phyloP scores from a whole-genome alignment of 2,329 filamentous ascomycete species.

The Lachnellula suecica region DNA sequence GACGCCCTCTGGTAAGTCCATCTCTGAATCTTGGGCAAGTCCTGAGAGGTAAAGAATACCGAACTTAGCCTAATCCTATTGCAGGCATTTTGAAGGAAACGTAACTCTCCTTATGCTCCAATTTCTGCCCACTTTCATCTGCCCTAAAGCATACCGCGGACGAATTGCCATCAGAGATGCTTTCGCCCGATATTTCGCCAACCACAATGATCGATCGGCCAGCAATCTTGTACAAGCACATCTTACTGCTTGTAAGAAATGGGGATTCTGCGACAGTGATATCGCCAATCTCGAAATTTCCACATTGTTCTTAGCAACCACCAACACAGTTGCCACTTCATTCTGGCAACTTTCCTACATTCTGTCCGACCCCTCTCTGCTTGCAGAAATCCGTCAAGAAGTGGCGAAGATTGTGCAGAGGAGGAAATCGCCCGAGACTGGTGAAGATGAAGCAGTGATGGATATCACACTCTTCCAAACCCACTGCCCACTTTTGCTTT shows the following conservation, averaged over 20 bases:
- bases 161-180: conserved; percentile 38
- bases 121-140: conserved; percentile 34
- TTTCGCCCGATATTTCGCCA: conserved; percentile 31
- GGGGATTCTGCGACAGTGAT: conserved; percentile 31
- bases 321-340: conserved; percentile 39
- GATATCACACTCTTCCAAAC: conserved; percentile 34
- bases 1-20: conserved; percentile 37
- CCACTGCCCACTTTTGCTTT: conserved; percentile 42
- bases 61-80: conserved; percentile 2
- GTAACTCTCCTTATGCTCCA: conserved; percentile 32
- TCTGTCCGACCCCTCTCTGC: conserved; percentile 31
- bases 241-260: conserved; percentile 26
- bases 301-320: conserved; percentile 33
- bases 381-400: conserved; percentile 33
- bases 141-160: conserved; percentile 33
- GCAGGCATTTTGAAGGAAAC: conserved; percentile 32
- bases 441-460: conserved; percentile 14
- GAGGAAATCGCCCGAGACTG: conserved; percentile 2
- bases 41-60: background rate
- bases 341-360: conserved; percentile 40
- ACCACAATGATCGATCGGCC: conserved; percentile 29
- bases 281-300: conserved; percentile 36
- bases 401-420: conserved; percentile 21
- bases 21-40: background rate
- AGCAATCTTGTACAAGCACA: conserved; percentile 31